These are phyloP conservation scores for Furcasterigmium furcatum DNA, from an alignment of 2,329 filamentous ascomycete species.

Conservation along the genomic window DNA sequence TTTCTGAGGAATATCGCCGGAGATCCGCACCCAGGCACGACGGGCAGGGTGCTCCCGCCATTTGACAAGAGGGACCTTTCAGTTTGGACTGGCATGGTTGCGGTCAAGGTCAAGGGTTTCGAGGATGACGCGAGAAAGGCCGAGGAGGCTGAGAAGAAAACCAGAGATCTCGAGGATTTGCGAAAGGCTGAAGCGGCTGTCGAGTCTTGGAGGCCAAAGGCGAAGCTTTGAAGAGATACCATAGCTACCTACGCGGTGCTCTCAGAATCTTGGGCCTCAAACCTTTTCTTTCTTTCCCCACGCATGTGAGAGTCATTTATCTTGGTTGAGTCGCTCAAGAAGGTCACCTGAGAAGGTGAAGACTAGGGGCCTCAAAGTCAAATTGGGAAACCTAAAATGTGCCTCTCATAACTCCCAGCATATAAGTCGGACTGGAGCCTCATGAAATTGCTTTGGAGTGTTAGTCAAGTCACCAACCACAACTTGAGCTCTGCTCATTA, in stretches of 20 bases:
- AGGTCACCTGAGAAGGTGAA: too few relatives aligned
- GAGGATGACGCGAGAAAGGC: slow-evolving; percentile 21
- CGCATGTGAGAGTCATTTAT: too few relatives aligned
- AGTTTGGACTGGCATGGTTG: slow-evolving; percentile 24
- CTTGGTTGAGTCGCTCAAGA: background rate
- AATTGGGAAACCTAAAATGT: too few relatives aligned
- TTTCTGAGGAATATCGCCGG: slow-evolving; percentile 35
- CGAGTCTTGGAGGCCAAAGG: background rate
- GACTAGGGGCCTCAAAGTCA: too few relatives aligned
- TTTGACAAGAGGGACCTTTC: slow-evolving; percentile 37
- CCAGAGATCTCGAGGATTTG: background rate
- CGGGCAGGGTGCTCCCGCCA: slow-evolving; percentile 33
- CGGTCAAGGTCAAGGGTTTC: slow-evolving; percentile 21
- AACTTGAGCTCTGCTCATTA: too few relatives aligned
- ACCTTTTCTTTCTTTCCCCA: too few relatives aligned
- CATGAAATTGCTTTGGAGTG: too few relatives aligned
- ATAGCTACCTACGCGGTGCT: too few relatives aligned
- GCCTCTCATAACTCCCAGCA: too few relatives aligned
- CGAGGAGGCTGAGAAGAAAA: slow-evolving; percentile 13
- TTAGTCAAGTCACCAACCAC: too few relatives aligned
- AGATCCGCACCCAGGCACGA: slow-evolving; percentile 30
- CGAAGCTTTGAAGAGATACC: background rate
- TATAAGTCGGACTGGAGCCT: too few relatives aligned
- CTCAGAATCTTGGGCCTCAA: too few relatives aligned
- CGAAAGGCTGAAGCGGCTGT: background rate